A percentile compares a stretch with the other conserved stretches of the same genome.
Evolutionary conservation across 331 rosid genomes (phyloP).

Genomic region (Acacia concinna): DNA sequence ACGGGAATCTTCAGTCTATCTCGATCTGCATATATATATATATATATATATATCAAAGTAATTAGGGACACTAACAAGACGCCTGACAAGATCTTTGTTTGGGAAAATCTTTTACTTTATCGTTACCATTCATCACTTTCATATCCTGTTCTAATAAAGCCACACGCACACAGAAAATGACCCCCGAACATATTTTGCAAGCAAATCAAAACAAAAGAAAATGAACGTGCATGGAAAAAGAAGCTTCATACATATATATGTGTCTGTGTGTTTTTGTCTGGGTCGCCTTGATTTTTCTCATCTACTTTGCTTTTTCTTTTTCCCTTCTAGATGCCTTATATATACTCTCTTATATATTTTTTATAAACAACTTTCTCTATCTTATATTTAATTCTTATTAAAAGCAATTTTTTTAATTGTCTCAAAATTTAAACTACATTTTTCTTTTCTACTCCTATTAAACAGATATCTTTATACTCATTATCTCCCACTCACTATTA

Average conservation of each 20-base stretch:
- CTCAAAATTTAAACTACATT: too few relatives aligned
- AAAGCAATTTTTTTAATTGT: too few relatives aligned
- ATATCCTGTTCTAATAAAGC: conserved; percentile 6
- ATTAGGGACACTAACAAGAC: conserved; percentile 13
- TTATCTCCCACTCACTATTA: too few relatives aligned
- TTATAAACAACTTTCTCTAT: too few relatives aligned
- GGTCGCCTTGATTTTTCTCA: not conserved
- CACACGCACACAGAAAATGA: conserved; percentile 18
- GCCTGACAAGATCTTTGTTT: conserved; percentile 3
- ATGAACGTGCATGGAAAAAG: not conserved
- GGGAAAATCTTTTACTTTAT: not conserved
- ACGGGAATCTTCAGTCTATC: conserved; percentile 38
- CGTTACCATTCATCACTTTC: too few relatives aligned
- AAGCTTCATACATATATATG: not conserved
- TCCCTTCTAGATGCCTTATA: not conserved
- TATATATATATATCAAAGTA: too few relatives aligned
- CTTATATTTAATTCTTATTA: too few relatives aligned
- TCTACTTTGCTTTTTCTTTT: not conserved
- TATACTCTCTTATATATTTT: too few relatives aligned
- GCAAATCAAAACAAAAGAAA: not conserved
- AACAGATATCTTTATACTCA: too few relatives aligned
- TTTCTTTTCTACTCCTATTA: too few relatives aligned
- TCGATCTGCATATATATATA: too few relatives aligned
- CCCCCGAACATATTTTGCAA: not conserved
- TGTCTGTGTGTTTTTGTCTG: too few relatives aligned